Evolutionary conservation across 1,139 yeast species (phyloP).

Genomic region (Saccharomyces hybrid): DNA sequence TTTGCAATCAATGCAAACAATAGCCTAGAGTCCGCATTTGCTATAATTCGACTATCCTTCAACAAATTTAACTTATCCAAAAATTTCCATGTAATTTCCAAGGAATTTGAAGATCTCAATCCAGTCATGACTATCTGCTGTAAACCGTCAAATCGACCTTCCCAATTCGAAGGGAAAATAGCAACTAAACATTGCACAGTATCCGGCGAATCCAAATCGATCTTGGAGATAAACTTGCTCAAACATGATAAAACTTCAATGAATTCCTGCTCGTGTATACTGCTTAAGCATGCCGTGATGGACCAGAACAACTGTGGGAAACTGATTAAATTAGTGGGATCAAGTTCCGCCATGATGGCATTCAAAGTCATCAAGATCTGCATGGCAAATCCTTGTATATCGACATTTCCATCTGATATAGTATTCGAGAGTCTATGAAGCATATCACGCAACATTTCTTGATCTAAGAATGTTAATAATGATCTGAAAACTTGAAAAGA

Average conservation of each 20-base stretch:
- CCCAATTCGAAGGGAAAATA: conserved; percentile 94
- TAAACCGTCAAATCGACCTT: conserved; percentile 83
- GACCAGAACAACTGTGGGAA: conserved; percentile 96
- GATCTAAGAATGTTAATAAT: conserved; percentile 68
- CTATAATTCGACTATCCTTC: conserved; percentile 70
- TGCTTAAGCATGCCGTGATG: conserved; percentile 82
- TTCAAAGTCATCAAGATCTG: conserved; percentile 92
- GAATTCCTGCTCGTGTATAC: conserved; percentile 89
- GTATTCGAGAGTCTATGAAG: conserved; percentile 88
- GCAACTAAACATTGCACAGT: conserved; percentile 76
- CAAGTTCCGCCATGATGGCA: conserved; percentile 81
- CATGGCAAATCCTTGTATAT: conserved; percentile 95
- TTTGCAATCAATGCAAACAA: conserved; percentile 68
- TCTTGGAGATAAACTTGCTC: conserved; percentile 75
- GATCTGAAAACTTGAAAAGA: conserved; percentile 91
- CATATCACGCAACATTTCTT: conserved; percentile 88
- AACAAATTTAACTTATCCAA: conserved; percentile 63
- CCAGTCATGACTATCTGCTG: conserved; percentile 77
- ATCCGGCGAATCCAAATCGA: conserved; percentile 78
- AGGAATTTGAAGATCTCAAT: conserved; percentile 68
- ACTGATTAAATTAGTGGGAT: conserved; percentile 67
- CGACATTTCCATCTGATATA: conserved; percentile 77
- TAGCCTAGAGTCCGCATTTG: conserved; percentile 61
- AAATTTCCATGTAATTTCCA: conserved; percentile 68
- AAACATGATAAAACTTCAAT: conserved; percentile 77